phyloP scores from a whole-genome alignment of 441 rosid genomes.

The Monsonia emarginata region DNA sequence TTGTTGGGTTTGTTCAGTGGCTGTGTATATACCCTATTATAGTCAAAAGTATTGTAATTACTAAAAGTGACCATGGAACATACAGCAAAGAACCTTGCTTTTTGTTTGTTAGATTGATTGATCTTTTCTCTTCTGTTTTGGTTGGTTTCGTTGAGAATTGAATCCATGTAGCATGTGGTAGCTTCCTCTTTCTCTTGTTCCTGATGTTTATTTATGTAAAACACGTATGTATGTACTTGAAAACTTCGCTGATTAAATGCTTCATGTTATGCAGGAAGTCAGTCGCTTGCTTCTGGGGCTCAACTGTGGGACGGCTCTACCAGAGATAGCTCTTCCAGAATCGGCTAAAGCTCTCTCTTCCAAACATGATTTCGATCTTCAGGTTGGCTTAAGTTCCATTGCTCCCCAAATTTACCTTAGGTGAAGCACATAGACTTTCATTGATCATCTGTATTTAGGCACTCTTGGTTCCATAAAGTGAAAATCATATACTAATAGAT shows the following conservation, averaged over 20 bases:
- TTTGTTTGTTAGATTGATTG: too few species aligned
- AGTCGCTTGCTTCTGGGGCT: slow-evolving; percentile 63
- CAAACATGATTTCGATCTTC: slow-evolving; percentile 60
- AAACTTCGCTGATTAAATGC: neutral
- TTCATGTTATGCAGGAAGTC: slow-evolving; percentile 52
- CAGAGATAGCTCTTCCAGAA: slow-evolving; percentile 36
- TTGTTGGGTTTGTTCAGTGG: neutral
- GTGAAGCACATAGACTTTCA: neutral
- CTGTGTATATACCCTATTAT: neutral
- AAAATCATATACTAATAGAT: neutral
- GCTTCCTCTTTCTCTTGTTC: neutral
- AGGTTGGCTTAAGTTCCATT: slow-evolving; percentile 30
- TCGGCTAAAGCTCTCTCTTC: slow-evolving; percentile 45
- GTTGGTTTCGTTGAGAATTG: neutral
- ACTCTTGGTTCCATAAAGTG: neutral
- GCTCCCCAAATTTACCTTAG: neutral
- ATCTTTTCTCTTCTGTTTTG: too few species aligned
- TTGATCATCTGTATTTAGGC: neutral
- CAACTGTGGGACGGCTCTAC: slow-evolving; percentile 59
- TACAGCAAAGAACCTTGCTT: neutral
- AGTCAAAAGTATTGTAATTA: too few species aligned
- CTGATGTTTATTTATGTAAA: too few species aligned
- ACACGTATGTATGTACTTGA: too few species aligned
- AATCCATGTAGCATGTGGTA: neutral
- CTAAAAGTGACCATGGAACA: neutral